These are phyloP conservation scores for Thermoascus crustaceus DNA, from an alignment of 2,329 filamentous ascomycete genomes.

Conservation along the genomic window DNA sequence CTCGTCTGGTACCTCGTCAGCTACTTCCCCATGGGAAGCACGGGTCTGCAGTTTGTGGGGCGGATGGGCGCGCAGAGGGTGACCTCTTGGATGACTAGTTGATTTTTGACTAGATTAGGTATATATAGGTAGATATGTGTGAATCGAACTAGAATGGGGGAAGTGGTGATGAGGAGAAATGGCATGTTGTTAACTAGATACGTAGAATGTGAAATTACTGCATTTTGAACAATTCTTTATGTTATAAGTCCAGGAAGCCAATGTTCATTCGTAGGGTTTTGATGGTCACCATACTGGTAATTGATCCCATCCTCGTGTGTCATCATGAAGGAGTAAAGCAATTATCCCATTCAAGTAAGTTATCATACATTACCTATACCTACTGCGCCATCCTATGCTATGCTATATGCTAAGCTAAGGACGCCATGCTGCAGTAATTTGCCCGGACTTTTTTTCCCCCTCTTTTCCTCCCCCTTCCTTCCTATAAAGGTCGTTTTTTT, in stretches of 20 bases:
- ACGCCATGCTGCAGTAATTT: no score
- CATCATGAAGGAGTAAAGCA: no score
- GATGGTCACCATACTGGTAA: no score
- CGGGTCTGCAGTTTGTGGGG: conserved; percentile 76
- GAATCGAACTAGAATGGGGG: no score
- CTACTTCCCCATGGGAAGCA: conserved; percentile 96
- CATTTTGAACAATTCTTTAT: no score
- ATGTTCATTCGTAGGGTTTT: no score
- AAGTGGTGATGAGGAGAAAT: no score
- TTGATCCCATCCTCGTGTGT: no score
- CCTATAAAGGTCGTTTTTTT: background rate
- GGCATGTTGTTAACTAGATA: no score
- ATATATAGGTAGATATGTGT: no score
- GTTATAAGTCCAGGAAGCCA: no score
- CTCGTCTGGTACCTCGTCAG: conserved; percentile 90
- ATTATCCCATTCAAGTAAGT: background rate
- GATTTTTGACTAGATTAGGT: conserved; percentile 5
- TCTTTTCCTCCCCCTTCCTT: conserved; percentile 3
- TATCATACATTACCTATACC: background rate
- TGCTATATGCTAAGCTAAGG: background rate
- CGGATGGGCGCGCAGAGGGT: conserved; percentile 78
- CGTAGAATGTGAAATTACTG: no score
- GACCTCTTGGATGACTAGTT: conserved; percentile 80
- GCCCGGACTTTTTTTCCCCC: conserved; percentile 1
- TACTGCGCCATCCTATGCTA: conserved; percentile 1